Evolutionary conservation across 1,284 basidiomycete species (phyloP).

Genomic region (Moesziomyces parantarcticus): DNA sequence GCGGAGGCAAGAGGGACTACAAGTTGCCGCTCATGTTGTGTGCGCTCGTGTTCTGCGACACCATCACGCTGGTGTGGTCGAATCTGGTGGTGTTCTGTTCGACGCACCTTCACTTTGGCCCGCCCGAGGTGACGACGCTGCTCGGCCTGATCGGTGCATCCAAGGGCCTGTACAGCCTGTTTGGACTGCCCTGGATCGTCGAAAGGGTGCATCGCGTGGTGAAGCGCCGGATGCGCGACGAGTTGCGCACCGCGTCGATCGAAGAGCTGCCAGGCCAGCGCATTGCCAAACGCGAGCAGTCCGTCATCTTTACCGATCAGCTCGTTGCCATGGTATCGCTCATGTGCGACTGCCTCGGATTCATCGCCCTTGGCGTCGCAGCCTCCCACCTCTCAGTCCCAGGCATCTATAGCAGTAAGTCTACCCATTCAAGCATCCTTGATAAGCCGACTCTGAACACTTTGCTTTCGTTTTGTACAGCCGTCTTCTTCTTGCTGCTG

Average conservation of each 20-base stretch:
- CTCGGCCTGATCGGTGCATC: slow-evolving; percentile 20
- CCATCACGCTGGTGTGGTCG: slow-evolving; percentile 20
- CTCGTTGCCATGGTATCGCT: slow-evolving; percentile 25
- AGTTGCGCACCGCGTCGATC: slow-evolving; percentile 3
- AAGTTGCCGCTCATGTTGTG: slow-evolving; percentile 32
- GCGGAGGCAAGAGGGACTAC: slow-evolving; percentile 19
- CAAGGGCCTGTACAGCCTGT: slow-evolving; percentile 22
- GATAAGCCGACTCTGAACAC: background rate
- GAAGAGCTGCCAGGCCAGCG: slow-evolving; percentile 6
- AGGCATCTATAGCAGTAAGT: slow-evolving; percentile 37
- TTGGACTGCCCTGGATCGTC: slow-evolving; percentile 29
- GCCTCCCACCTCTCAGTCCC: slow-evolving; percentile 9
- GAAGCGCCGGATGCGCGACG: slow-evolving; percentile 24
- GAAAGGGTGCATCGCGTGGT: slow-evolving; percentile 10
- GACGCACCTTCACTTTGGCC: slow-evolving; percentile 31
- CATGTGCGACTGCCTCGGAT: slow-evolving; percentile 12
- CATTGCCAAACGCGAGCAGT: slow-evolving; percentile 25
- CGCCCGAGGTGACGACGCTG: slow-evolving; percentile 17
- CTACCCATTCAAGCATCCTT: background rate
- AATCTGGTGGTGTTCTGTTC: slow-evolving; percentile 36
- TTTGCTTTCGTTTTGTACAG: background rate
- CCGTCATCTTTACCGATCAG: slow-evolving; percentile 29
- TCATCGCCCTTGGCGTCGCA: slow-evolving; percentile 28
- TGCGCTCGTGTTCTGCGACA: slow-evolving; percentile 21
- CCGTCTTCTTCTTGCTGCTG: slow-evolving; percentile 13